A percentile compares a stretch with the other conserved stretches of the same genome.
Conservation (phyloP, 2,329 filamentous ascomycete genomes). For the Aureobasidium sp. region DNA sequence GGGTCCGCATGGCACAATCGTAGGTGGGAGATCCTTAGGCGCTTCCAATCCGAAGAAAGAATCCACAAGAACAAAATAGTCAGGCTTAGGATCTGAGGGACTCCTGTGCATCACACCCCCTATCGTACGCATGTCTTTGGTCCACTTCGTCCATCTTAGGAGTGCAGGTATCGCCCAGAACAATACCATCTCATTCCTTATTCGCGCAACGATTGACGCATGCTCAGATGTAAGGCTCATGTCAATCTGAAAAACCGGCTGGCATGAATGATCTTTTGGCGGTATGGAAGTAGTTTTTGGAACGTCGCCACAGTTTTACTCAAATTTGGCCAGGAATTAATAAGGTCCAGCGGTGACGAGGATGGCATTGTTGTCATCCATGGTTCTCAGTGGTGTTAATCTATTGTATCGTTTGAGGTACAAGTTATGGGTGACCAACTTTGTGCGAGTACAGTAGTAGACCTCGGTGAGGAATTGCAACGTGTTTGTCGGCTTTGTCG, state of each 20-base stretch:
- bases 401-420: neutral
- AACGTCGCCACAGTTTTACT: neutral
- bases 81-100: neutral
- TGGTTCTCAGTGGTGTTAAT: neutral
- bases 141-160: neutral
- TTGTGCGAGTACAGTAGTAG: no score
- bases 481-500: neutral
- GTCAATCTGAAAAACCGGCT: neutral
- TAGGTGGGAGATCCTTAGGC: neutral
- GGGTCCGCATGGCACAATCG: neutral
- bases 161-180: neutral
- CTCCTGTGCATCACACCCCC: neutral
- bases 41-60: neutral
- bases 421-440: neutral
- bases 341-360: conserved; percentile 7
- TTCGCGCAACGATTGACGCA: neutral
- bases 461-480: neutral
- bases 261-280: conserved; percentile 3
- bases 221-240: neutral
- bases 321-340: conserved; percentile 3
- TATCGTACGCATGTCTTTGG: neutral
- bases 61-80: neutral
- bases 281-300: neutral
- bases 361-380: no score
- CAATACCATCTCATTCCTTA: neutral